These are phyloP conservation scores for Mortierella sp. DNA, from an alignment of 371 early-diverging fungal species.

Conservation along the genomic window DNA sequence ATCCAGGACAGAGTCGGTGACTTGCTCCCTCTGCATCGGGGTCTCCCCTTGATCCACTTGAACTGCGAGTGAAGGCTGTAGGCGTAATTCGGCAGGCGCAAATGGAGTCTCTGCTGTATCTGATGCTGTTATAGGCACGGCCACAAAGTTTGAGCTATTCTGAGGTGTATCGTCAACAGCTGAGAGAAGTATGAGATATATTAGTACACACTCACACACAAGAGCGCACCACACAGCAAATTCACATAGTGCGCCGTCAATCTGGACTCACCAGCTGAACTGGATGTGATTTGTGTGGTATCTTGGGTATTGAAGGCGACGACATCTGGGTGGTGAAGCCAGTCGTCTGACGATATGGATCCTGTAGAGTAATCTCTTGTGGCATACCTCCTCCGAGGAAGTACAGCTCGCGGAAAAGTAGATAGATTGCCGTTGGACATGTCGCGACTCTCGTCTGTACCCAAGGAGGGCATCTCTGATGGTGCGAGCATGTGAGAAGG, in stretches of 20 bases:
- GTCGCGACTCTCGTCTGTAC: not conserved
- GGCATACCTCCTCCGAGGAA: constrained; percentile 44
- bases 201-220: not conserved
- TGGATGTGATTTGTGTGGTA: not conserved
- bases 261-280: not conserved
- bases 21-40: not conserved
- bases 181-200: not conserved
- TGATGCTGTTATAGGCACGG: not conserved
- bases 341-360: constrained; percentile 43
- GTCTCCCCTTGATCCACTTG: not conserved
- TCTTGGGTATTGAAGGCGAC: constrained; percentile 19
- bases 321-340: constrained; percentile 47
- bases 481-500: not conserved
- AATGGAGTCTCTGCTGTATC: constrained; percentile 2
- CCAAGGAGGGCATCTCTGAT: not conserved
- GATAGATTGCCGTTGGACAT: constrained; percentile 6
- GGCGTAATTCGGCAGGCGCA: not conserved
- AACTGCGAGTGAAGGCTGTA: not conserved
- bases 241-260: not conserved
- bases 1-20: not conserved
- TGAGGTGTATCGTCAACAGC: constrained; percentile 14
- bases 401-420: constrained; percentile 10
- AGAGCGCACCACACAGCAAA: not conserved
- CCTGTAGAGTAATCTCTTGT: constrained; percentile 50
- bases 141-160: not conserved